A percentile compares a stretch with the other conserved stretches of the same genome.
Evolutionary conservation across 2,329 filamentous ascomycete genomes (phyloP).

Genomic region (Aspergillus bombycis): DNA sequence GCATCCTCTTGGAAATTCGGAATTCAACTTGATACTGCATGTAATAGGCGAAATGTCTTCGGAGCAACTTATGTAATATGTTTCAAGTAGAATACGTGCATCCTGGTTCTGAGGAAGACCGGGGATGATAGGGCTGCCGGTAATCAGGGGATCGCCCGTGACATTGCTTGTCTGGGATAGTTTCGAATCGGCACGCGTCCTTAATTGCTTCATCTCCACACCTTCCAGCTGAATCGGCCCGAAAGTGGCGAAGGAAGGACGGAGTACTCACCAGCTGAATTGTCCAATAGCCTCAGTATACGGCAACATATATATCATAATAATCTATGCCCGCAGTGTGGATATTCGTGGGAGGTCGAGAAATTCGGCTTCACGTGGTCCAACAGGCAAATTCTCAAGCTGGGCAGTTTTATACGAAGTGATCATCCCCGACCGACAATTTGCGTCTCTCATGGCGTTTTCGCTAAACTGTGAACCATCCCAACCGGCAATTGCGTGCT

Average conservation of each 20-base stretch:
- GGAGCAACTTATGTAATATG: background rate
- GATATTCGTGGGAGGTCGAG: background rate
- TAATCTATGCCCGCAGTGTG: background rate
- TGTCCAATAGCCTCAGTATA: background rate
- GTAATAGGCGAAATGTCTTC: background rate
- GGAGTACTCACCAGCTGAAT: background rate
- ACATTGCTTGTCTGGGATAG: background rate
- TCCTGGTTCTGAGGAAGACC: too few species aligned
- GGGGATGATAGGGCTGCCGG: background rate
- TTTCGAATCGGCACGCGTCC: background rate
- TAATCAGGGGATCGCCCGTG: background rate
- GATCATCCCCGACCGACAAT: slow-evolving; percentile 2
- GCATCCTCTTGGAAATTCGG: background rate
- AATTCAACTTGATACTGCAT: background rate
- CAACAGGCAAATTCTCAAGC: background rate
- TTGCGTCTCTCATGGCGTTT: background rate
- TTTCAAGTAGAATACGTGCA: background rate
- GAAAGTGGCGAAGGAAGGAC: background rate
- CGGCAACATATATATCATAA: too few species aligned
- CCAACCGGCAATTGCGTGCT: slow-evolving; percentile 25
- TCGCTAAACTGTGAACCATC: slow-evolving; percentile 20
- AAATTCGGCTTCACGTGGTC: background rate
- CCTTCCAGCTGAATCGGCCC: background rate
- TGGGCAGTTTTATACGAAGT: background rate
- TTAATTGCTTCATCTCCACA: background rate